Percentiles rank a stretch among this genome's conserved stretches.
Conservation (phyloP, 2,329 filamentous ascomycete species). For the Ophiocordyceps camponoti-saundersi region DNA sequence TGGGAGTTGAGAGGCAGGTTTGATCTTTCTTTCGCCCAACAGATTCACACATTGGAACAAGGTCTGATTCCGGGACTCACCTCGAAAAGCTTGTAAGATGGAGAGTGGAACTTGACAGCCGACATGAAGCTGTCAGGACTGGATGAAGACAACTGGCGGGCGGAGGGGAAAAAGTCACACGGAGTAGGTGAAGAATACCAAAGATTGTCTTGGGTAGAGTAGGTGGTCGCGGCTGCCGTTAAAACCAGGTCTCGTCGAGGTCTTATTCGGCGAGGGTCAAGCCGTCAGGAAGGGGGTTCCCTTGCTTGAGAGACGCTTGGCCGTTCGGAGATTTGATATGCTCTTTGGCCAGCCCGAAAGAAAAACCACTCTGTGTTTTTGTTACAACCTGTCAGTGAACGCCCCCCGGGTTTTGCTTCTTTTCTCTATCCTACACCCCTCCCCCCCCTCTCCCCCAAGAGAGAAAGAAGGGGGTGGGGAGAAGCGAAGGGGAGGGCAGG, state of each 20-base stretch:
- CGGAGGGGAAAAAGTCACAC: constrained; percentile 15
- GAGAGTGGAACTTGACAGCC: constrained; percentile 36
- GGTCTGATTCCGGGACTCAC: constrained; percentile 27
- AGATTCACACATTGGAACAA: constrained; percentile 10
- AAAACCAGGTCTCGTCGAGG: constrained; percentile 20
- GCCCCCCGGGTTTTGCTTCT: constrained; percentile 14
- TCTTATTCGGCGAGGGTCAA: constrained; percentile 17
- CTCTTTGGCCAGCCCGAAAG: constrained; percentile 1
- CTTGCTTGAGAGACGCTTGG: constrained; percentile 10
- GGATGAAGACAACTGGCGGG: constrained; percentile 11
- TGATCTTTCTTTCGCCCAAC: neutral
- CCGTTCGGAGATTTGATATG: constrained; percentile 22
- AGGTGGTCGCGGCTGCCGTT: constrained; percentile 13
- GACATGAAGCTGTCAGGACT: constrained; percentile 36
- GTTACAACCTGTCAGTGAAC: neutral
- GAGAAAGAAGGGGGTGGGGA: neutral
- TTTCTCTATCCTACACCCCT: constrained; percentile 6
- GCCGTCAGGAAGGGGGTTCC: constrained; percentile 12
- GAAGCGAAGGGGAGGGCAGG: constrained; percentile 3
- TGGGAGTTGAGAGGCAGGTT: neutral
- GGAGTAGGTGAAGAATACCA: constrained; percentile 16
- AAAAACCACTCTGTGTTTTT: neutral
- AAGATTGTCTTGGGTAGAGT: constrained; percentile 20
- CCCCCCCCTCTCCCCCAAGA: neutral
- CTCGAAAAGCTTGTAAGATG: constrained; percentile 41